Evolutionary conservation across 495 filamentous ascomycete species (phyloP).

Genomic region (Xylaria curta): DNA sequence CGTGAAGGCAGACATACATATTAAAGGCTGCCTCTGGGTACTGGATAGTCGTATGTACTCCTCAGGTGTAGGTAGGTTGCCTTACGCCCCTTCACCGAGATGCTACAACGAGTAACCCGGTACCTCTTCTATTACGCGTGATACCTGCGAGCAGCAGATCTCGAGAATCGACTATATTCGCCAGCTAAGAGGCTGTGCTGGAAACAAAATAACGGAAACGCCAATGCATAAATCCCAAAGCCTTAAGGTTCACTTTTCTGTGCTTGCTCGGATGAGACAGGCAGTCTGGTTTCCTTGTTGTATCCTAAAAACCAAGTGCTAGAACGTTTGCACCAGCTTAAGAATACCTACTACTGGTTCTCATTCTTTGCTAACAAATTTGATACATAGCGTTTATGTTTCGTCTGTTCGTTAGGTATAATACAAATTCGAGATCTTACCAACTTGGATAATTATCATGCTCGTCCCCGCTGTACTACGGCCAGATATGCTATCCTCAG

Average conservation of each 20-base stretch:
- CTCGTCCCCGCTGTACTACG: not conserved
- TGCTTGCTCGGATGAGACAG: not conserved
- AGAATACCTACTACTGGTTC: not conserved
- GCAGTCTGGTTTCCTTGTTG: not conserved
- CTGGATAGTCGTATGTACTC: not conserved
- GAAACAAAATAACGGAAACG: not conserved
- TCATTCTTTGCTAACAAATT: not conserved
- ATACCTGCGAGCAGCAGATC: not conserved
- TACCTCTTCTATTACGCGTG: constrained; percentile 12
- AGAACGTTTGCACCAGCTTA: constrained; percentile 7
- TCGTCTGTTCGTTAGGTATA: not conserved
- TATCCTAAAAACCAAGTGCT: not conserved
- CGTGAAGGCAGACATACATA: constrained; percentile 1
- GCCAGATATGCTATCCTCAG: not conserved
- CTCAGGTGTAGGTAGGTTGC: constrained; percentile 14
- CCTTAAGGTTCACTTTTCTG: not conserved
- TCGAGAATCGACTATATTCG: not conserved
- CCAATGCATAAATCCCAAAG: not conserved
- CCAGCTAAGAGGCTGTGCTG: constrained; percentile 10
- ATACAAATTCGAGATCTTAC: not conserved
- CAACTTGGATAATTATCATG: not conserved
- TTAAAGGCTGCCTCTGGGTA: not conserved
- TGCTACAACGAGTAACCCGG: constrained; percentile 28
- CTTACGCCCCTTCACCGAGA: constrained; percentile 26
- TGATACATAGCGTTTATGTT: not conserved